Conservation (phyloP, 257 asterid genomes). For the Solanum stenotomum region DNA sequence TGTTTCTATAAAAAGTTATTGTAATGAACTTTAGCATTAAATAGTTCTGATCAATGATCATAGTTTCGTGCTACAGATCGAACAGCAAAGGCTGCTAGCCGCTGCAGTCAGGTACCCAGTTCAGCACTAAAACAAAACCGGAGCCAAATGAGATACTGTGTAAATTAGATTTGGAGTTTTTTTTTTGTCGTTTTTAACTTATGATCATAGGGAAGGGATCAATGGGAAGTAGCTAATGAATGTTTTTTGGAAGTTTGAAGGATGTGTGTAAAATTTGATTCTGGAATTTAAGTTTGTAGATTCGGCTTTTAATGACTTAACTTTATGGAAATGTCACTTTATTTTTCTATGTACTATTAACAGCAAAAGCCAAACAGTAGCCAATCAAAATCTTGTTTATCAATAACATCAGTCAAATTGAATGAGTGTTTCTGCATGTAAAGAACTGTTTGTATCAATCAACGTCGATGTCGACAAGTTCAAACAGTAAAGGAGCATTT, state of each 20-base stretch:
- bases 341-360: not conserved
- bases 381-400: not conserved
- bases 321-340: conserved; percentile 9
- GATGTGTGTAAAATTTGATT: conserved; percentile 16
- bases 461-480: not conserved
- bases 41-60: not conserved
- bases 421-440: conserved; percentile 6
- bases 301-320: conserved; percentile 13
- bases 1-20: not conserved
- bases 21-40: not conserved
- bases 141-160: not conserved
- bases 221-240: not conserved
- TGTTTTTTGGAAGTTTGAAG: not conserved
- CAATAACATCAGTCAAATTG: not conserved
- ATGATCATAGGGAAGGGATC: not conserved
- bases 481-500: not conserved
- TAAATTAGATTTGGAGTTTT: not conserved
- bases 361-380: not conserved
- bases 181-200: not conserved
- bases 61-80: conserved; percentile 41
- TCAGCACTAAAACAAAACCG: conserved; percentile 10
- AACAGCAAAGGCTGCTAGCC: conserved; percentile 79
- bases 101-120: conserved; percentile 68
- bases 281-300: conserved; percentile 6
- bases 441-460: not conserved